Base-by-base conservation (phyloP, 1,284 basidiomycete genomes). In the Ganoderma boninense region DNA sequence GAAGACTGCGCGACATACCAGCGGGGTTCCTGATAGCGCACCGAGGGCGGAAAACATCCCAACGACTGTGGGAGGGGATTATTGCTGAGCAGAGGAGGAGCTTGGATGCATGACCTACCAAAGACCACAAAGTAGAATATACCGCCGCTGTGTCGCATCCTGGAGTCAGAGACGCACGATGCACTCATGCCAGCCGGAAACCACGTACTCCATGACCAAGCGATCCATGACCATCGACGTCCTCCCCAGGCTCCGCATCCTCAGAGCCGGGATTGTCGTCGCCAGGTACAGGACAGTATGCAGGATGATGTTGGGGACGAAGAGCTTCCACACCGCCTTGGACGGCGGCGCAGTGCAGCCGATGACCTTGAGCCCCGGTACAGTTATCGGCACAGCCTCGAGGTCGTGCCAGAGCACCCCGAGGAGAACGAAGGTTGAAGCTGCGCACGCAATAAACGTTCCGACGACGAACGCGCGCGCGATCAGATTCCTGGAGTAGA, bases 171-270 rank as follows among this genome's bases (percentile, higher is more conserved):
- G 11, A 32, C n/a, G 35, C 16, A 7, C n/a, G 46, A 32, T n/a
- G 35, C 16, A 7, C 46, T n/a, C 8, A 20, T 6, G 2, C 11
- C 1, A 23, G 26, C 8, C 42, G 10, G 7, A 6, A 2, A 35
- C 26, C 11, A 74, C 77, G 71, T 59, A 79, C 78, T 79, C 78
- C 64, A 72, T 70, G 14, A 75, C 70, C 23, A 79, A 66, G 44
- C 77, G 73, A 20, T 73, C 68, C 52, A 76, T 70, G 14, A 77
- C 29, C 23, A 70, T 65, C 8, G 71, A 73, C 44, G 57, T 61
- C 64, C 72, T 72, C 18, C 75, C 71, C 0, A 67, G 23, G 46
- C 62, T 54, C 13, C 70, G 72, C 67, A 73, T 65, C 54, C 64
- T 38, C 18, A 77, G 57, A 43, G 69, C 70, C 10, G 75, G 75